A percentile compares a stretch with the other conserved stretches of the same genome.
Evolutionary conservation across 2,329 filamentous ascomycete species (phyloP).

Genomic region (Niveomyces coronatus): DNA sequence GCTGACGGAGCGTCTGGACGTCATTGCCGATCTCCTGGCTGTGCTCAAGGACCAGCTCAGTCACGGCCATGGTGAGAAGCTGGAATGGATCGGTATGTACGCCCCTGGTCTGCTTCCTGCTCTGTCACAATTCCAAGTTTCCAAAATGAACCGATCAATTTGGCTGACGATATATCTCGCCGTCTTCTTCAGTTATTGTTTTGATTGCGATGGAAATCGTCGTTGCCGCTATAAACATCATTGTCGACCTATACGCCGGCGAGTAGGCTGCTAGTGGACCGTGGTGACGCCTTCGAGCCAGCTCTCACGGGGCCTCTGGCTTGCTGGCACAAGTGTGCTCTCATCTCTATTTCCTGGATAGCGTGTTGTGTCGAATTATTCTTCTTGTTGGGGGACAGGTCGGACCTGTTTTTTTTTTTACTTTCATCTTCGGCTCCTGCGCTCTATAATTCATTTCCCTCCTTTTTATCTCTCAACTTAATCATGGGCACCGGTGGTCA

Average conservation of each 20-base stretch:
- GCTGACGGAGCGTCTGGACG: conserved; percentile 78
- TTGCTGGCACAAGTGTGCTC: background rate
- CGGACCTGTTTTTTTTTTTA: too few species aligned
- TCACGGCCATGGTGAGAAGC: conserved; percentile 80
- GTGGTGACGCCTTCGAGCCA: too few species aligned
- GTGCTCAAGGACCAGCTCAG: conserved; percentile 93
- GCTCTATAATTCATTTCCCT: too few species aligned
- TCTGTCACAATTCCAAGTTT: background rate
- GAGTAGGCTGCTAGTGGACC: conserved; percentile 12
- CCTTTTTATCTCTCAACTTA: too few species aligned
- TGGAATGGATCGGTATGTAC: conserved; percentile 76
- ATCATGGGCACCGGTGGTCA: too few species aligned
- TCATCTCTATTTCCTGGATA: conserved; percentile 6
- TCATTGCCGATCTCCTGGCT: conserved; percentile 82
- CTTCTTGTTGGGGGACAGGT: too few species aligned
- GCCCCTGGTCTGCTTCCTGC: background rate
- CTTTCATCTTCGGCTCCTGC: too few species aligned
- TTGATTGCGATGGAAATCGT: conserved; percentile 93
- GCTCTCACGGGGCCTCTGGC: too few species aligned
- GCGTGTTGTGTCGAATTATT: too few species aligned
- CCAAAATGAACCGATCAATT: background rate
- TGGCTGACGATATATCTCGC: conserved; percentile 12
- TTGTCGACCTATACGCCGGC: conserved; percentile 75
- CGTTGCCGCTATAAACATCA: conserved; percentile 85
- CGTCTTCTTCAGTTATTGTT: conserved; percentile 61